Base-by-base conservation (phyloP, 2,329 filamentous ascomycete genomes). In the Paraphoma chrysanthemicola region DNA sequence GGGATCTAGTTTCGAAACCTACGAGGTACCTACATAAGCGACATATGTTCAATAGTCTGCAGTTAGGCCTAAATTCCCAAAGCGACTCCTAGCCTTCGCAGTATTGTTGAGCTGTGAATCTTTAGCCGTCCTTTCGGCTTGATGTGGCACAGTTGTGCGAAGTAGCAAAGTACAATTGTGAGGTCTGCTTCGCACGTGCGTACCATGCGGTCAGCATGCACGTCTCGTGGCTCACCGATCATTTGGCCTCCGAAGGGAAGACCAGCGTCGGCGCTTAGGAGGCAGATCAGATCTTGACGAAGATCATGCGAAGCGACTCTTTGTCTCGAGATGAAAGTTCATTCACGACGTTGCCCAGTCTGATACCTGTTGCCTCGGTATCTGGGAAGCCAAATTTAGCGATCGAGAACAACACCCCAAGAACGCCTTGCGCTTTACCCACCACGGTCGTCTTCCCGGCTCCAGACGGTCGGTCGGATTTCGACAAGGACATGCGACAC, bases 101-200 rank as follows among this genome's bases (percentile, higher is more conserved):
- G 39, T 49, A 47, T 59, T 61, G 51, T 59, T 63, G 55, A 64
- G 57, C 59, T 64, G 59, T 54, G 51, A 47, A 49, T 38, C 44
- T 64, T 61, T 63, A 63, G 56, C 60, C 57, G 62, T 36, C 28
- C 6, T 44, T 29, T 14, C 30, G 39, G n/a, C 14, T 45, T 41
- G 16, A 51, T 50, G 46, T 46, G 42, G 29, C 47, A 48, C 28
- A 33, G 31, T 42, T 23, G 39, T 41, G 38, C 11, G 29, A 31
- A 30, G 9, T 36, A 10, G 33, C 33, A 3, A 28, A 44, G 46
- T 55, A 56, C 39, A 28, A 43, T 56, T 31, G 17, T 47, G 48
- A 16, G 53, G 41, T 56, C 41, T 45, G 39, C 28, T 16, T 16
- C 52, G 53, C 60, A 59, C 57, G 55, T 57, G 60, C 47, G 44